A percentile compares a stretch with the other conserved stretches of the same genome.
Evolutionary conservation across 2,329 filamentous ascomycete species (phyloP).

Genomic region (Xylaria sp.): DNA sequence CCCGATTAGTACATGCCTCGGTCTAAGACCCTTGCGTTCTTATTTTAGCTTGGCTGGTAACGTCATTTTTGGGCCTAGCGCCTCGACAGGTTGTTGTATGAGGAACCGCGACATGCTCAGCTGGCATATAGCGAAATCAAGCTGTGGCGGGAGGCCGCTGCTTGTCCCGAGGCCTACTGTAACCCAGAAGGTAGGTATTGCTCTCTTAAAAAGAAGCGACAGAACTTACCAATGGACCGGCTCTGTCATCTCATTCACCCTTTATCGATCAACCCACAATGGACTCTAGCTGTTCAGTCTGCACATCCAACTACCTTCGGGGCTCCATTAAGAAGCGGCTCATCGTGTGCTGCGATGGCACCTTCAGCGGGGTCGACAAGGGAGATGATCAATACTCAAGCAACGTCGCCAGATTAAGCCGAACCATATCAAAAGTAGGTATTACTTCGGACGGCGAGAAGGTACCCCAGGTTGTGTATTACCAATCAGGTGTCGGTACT

Average conservation of each 20-base stretch:
- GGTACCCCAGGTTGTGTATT: constrained; percentile 20
- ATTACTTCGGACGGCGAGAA: constrained; percentile 15
- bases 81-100: too few species aligned
- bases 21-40: background rate
- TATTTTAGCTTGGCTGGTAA: too few species aligned
- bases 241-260: too few species aligned
- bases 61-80: too few species aligned
- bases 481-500: constrained; percentile 24
- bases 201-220: too few species aligned
- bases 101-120: too few species aligned
- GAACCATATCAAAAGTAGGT: constrained; percentile 16
- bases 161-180: too few species aligned
- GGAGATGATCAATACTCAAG: constrained; percentile 11
- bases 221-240: too few species aligned
- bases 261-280: background rate
- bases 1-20: background rate
- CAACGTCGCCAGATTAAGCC: constrained; percentile 23
- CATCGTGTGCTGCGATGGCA: constrained; percentile 25
- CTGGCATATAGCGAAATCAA: too few species aligned
- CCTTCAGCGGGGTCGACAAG: constrained; percentile 9
- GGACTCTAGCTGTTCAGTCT: constrained; percentile 5
- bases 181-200: too few species aligned
- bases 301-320: constrained; percentile 16
- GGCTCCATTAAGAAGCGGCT: constrained; percentile 21
- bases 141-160: too few species aligned